Evolutionary conservation across 192 early-diverging fungal genomes (phyloP), one percentile per base, ranked within the genome.

Genomic region (Chytriomyces sp.): DNA sequence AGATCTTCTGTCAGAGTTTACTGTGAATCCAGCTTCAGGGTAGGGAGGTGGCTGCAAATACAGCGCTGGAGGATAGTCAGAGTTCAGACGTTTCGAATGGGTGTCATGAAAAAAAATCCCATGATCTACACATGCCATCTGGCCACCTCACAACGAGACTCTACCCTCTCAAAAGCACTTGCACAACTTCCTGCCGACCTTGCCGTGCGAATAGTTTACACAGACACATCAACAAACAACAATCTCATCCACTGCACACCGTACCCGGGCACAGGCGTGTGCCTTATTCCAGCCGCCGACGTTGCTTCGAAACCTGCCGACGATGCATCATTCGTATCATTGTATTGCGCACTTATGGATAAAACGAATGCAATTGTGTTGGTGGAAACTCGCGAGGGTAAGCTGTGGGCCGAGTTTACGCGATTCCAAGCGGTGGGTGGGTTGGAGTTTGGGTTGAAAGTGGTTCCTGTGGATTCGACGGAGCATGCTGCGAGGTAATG

Each of bases 401-500:
- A 9, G 16, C 35, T 35, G 35, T 60, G 69, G 50, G 16, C 57
- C 18, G 2, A 9, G 9, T 70, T 70, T 70, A 13, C n/a, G 8
- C 69, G 50, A 18, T 9, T 70, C 20, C 69, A 70, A 20, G 11
- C 7, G 26, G 8, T 47, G 8, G 46, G 13, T 9, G 48, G n/a
- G 9, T n/a, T 70, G 48, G 69, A 50, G 50, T 70, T 35, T 26
- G 69, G 69, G 16, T 8, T 70, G 57, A 11, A 16, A 18, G 57
- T 57, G 50, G 44, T 70, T 8, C 69, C 69, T 9, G 69, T 70
- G 18, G 69, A 70, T 47, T 48, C 48, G 46, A 20, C 9, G n/a
- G 69, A 50, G 13, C 49, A 70, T 9, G 69, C 48, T 7, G 69
- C 69, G 9, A 50, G 69, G 69, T 70, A 35, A 24, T 70, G 48